Percentiles rank a stretch among this genome's conserved stretches.
Evolutionary conservation across 805 yeast genomes (phyloP).

Genomic region (Starmerella ratchasimensis): DNA sequence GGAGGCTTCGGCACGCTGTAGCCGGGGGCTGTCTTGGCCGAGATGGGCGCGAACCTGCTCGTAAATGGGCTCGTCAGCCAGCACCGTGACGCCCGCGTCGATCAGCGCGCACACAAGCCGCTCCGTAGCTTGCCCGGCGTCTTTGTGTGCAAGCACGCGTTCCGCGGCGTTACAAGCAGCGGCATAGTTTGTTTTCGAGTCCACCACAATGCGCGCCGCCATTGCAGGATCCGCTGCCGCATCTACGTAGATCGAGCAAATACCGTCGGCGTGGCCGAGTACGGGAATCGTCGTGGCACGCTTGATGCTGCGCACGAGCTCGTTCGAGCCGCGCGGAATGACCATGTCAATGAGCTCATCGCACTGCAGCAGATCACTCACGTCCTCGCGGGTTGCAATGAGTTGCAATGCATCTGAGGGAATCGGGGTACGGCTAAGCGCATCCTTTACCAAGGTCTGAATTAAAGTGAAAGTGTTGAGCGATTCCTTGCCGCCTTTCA

Average conservation of each 20-base stretch:
- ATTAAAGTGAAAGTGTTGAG: constrained; percentile 69
- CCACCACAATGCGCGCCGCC: constrained; percentile 64
- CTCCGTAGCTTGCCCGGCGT: constrained; percentile 28
- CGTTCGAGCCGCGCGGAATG: constrained; percentile 96
- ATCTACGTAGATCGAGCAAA: constrained; percentile 79
- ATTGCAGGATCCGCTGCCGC: constrained; percentile 60
- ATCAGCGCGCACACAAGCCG: constrained; percentile 31
- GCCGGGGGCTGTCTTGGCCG: constrained; percentile 14
- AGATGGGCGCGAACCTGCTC: constrained; percentile 1
- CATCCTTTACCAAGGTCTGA: constrained; percentile 52
- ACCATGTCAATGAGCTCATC: constrained; percentile 88
- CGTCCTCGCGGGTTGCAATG: constrained; percentile 80
- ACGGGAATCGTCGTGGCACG: constrained; percentile 87
- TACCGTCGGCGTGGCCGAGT: constrained; percentile 96
- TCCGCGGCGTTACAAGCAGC: constrained; percentile 99
- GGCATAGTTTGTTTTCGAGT: constrained; percentile 89
- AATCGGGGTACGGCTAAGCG: constrained; percentile 52
- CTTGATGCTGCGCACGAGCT: constrained; percentile 75
- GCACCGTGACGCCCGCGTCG: constrained; percentile 58
- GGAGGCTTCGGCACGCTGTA: constrained; percentile 37
- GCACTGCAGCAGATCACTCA: constrained; percentile 66
- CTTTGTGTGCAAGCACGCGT: constrained; percentile 50
- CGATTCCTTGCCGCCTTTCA: constrained; percentile 96
- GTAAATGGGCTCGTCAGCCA: constrained; percentile 30
- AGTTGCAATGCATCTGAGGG: constrained; percentile 76